Evolutionary conservation across 1,284 basidiomycete species (phyloP).

Genomic region (Ceratobasidium theobromae): DNA sequence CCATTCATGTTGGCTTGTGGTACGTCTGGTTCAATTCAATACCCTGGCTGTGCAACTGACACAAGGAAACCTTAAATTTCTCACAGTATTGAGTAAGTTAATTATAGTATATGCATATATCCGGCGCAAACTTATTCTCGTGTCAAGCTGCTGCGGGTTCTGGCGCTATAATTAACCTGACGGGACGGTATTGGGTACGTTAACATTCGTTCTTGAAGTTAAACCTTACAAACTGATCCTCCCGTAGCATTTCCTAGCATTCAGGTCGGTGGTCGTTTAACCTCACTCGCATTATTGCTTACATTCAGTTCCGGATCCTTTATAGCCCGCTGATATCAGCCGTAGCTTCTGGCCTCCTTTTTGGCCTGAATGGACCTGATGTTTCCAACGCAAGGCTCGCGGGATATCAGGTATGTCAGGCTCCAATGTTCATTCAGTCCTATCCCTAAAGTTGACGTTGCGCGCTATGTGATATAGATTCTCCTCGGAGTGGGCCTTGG

Average conservation of each 20-base stretch:
- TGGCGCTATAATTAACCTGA: conserved; percentile 43
- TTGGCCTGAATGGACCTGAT: conserved; percentile 43
- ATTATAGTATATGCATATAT: background rate
- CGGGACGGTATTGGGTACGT: conserved; percentile 44
- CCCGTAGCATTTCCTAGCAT: conserved; percentile 38
- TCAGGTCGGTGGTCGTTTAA: background rate
- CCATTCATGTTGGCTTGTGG: conserved; percentile 44
- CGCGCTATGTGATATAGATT: conserved; percentile 45
- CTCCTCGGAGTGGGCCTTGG: conserved; percentile 31
- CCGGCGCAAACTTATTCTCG: background rate
- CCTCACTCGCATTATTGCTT: background rate
- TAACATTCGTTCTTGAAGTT: conserved; percentile 1
- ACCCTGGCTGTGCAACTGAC: background rate
- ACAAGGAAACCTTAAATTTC: background rate
- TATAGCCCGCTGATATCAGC: conserved; percentile 37
- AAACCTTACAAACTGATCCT: conserved; percentile 33
- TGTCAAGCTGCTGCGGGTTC: conserved; percentile 43
- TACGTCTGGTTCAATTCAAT: conserved; percentile 9
- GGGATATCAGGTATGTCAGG: conserved; percentile 10
- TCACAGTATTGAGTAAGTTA: conserved; percentile 17
- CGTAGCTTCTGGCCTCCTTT: conserved; percentile 48
- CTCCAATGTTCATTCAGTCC: conserved; percentile 36
- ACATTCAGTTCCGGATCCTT: background rate
- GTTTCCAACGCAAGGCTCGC: conserved; percentile 11
- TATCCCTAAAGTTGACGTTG: conserved; percentile 36